A percentile compares a stretch with the other conserved stretches of the same genome.
phyloP scores from a whole-genome alignment of 495 filamentous ascomycete species.

The Thozetella sp. region DNA sequence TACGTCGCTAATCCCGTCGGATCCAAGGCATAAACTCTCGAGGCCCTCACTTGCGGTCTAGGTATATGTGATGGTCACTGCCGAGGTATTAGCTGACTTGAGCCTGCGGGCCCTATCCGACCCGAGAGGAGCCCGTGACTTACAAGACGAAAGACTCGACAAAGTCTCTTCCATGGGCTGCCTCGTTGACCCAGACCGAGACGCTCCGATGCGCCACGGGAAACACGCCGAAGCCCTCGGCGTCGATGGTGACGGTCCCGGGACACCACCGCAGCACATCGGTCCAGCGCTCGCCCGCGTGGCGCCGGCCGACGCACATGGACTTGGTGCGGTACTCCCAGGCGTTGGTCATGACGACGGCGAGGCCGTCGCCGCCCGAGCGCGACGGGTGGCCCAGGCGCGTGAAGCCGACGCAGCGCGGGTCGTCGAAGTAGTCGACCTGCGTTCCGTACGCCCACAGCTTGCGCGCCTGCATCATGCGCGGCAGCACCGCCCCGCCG shows the following conservation, averaged over 20 bases:
- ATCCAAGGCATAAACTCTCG: too few species aligned
- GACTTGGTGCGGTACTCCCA: conserved; percentile 37
- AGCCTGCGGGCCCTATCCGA: background rate
- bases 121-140: background rate
- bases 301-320: conserved; percentile 63
- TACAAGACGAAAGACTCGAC: conserved; percentile 20
- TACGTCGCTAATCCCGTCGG: too few species aligned
- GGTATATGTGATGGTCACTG: conserved; percentile 1
- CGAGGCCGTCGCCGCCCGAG: conserved; percentile 46
- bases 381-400: conserved; percentile 37
- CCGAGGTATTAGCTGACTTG: background rate
- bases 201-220: conserved; percentile 52
- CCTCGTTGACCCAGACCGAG: conserved; percentile 63
- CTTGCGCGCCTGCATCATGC: conserved; percentile 64
- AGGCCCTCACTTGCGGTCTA: background rate
- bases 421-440: conserved; percentile 67
- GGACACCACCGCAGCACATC: conserved; percentile 58
- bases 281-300: conserved; percentile 62
- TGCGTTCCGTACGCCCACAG: conserved; percentile 73
- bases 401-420: conserved; percentile 71
- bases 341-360: conserved; percentile 62
- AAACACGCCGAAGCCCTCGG: conserved; percentile 59
- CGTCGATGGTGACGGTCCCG: conserved; percentile 51
- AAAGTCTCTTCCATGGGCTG: conserved; percentile 51
- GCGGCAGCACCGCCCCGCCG: conserved; percentile 54